Evolutionary conservation across 2,329 filamentous ascomycete genomes (phyloP).

Genomic region (Penicillium sclerotiorum): DNA sequence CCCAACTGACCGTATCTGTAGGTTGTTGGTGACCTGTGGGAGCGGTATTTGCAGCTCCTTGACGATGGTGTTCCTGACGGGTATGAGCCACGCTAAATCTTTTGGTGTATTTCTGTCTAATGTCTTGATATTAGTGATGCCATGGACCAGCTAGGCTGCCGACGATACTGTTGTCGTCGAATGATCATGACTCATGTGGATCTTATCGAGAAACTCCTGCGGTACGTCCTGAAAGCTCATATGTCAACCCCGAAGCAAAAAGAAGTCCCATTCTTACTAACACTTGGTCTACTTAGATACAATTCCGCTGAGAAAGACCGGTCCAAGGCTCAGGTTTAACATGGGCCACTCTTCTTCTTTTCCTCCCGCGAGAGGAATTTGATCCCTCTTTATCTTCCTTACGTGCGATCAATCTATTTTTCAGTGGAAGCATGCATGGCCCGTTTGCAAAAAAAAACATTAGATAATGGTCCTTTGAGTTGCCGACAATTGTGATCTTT

Average conservation of each 20-base stretch:
- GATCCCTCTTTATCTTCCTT: neutral
- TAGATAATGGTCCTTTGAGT: neutral
- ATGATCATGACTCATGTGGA: constrained; percentile 99
- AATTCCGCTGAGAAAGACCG: constrained; percentile 37
- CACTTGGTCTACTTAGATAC: constrained; percentile 22
- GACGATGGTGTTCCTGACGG: constrained; percentile 75
- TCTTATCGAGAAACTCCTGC: constrained; percentile 95
- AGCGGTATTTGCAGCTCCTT: constrained; percentile 87
- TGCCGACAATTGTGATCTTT: neutral
- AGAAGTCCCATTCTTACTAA: neutral
- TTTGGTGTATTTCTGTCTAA: constrained; percentile 6
- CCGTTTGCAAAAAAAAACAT: neutral
- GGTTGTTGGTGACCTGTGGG: constrained; percentile 98
- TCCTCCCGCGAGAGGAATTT: neutral
- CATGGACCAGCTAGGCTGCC: constrained; percentile 91
- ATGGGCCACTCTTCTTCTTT: too few relatives aligned
- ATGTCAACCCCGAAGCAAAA: neutral
- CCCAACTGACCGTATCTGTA: constrained; percentile 43
- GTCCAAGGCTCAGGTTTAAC: constrained; percentile 22
- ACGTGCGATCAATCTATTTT: neutral
- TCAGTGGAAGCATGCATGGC: neutral
- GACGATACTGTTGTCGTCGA: constrained; percentile 95
- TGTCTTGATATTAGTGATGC: constrained; percentile 69
- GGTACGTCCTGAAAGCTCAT: constrained; percentile 67
- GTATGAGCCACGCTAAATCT: constrained; percentile 52